Base-by-base conservation (phyloP, 169 alveolate genomes). In the Plasmodium gallinaceum region DNA sequence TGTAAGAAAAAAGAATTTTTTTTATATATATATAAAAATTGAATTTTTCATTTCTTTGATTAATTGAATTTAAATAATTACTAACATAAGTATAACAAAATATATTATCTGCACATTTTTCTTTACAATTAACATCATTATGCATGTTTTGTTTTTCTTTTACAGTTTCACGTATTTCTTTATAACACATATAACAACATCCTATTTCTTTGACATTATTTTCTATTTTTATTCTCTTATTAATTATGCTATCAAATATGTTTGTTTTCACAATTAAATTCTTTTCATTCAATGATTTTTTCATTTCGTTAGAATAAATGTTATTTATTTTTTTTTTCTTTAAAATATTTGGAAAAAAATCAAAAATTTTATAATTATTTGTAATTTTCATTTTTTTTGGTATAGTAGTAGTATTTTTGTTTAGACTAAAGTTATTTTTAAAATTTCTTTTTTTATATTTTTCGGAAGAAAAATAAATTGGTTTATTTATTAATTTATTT, bases 201-300 rank as follows among this genome's bases (percentile, higher is more conserved):
- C 39, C 68, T 26, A 51, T 18, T 76, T 76, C 75, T 60, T 76
- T 71, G 62, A 32, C 43, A 16, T 61, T 18, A 18, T 20, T 43
- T 60, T 80, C 83, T 43, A 37, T 68, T 48, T 80, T 80, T 45
- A 80, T 46, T 60, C 45, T 80, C 42, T 16, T 66, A 60, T 80
- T 80, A 65, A 80, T 66, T 42, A 80, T 80, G 14, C 90, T 80
- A 48, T 80, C 90, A 61, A 66, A 80, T 24, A 80, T 80, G 61
- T 80, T 80, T n/a, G 24, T 65, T 39, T 76, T 69, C 8, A 43
- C 51, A 37, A 65, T 74, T 12, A 74, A 24, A 4, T 5, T 51
- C n/a, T 65, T 54, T 42, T 39, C 58, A 51, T 16, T 76, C 32
- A 14, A 46, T 43, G 42, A 18, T 18, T 45, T 64, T 9, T 46